phyloP scores from a whole-genome alignment of 2,329 filamentous ascomycete genomes.

The Verticillium klebahnii region DNA sequence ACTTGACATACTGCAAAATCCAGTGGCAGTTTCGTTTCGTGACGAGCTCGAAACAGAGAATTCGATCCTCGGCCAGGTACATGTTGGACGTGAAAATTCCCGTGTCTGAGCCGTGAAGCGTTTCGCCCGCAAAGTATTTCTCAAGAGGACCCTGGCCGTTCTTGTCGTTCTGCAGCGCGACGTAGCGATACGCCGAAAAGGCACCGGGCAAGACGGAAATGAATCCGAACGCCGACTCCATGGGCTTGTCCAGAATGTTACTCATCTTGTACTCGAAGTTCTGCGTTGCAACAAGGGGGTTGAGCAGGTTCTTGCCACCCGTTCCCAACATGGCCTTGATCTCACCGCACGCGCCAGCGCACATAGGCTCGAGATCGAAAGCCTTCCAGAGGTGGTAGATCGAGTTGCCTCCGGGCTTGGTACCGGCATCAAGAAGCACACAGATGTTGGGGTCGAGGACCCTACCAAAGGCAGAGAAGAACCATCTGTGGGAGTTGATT shows the following conservation, averaged over 20 bases:
- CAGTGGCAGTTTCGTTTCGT: constrained; percentile 96
- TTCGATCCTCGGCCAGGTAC: constrained; percentile 98
- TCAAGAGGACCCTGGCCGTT: constrained; percentile 87
- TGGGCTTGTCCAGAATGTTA: constrained; percentile 95
- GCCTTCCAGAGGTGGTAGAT: constrained; percentile 99
- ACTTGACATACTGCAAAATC: constrained; percentile 98
- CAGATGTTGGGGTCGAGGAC: constrained; percentile 95
- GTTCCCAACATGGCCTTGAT: constrained; percentile 96
- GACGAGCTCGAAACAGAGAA: constrained; percentile 96
- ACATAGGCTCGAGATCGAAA: constrained; percentile 96
- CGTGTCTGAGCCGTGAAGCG: constrained; percentile 86
- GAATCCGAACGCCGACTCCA: constrained; percentile 96
- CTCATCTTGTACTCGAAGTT: constrained; percentile 99
- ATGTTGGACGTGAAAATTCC: constrained; percentile 99
- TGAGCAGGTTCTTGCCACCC: constrained; percentile 80
- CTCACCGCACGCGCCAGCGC: constrained; percentile 93
- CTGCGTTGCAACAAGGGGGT: constrained; percentile 90
- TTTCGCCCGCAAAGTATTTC: constrained; percentile 96
- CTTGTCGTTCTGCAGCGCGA: constrained; percentile 95
- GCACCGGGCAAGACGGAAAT: constrained; percentile 95
- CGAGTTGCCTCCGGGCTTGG: constrained; percentile 86
- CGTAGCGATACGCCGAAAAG: constrained; percentile 95
- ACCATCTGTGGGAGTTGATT: constrained; percentile 99
- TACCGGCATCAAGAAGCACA: constrained; percentile 92
- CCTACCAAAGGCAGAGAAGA: constrained; percentile 93